Percentiles rank a stretch among this genome's conserved stretches.
phyloP scores from a whole-genome alignment of 1,139 yeast species.

The Yamadazyma atmosphaerica region DNA sequence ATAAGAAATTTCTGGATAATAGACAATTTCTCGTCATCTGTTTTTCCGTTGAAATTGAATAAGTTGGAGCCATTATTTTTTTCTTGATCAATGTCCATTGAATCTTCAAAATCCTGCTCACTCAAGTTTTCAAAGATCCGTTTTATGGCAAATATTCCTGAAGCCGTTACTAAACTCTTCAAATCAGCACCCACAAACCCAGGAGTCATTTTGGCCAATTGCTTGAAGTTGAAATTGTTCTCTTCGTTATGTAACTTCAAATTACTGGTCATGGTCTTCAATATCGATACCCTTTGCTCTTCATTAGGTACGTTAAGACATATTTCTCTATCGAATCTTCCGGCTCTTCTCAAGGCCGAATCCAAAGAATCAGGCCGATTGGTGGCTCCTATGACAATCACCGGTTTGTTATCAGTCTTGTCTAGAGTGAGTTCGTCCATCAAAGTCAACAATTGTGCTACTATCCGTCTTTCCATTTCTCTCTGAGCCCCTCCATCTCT shows the following conservation, averaged over 20 bases:
- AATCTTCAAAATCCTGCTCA: slow-evolving; percentile 36
- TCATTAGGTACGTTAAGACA: slow-evolving; percentile 90
- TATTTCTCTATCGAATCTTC: slow-evolving; percentile 50
- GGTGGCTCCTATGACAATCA: slow-evolving; percentile 53
- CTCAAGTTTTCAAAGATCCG: slow-evolving; percentile 66
- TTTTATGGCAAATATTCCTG: slow-evolving; percentile 93
- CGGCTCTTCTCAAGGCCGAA: slow-evolving; percentile 50
- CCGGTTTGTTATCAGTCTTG: slow-evolving; percentile 90
- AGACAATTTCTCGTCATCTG: slow-evolving; percentile 49
- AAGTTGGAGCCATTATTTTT: neutral
- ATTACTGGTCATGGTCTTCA: slow-evolving; percentile 67
- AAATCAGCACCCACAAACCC: slow-evolving; percentile 98
- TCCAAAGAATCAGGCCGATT: slow-evolving; percentile 51
- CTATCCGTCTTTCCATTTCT: slow-evolving; percentile 97
- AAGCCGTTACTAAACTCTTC: slow-evolving; percentile 90
- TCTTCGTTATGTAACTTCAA: slow-evolving; percentile 65
- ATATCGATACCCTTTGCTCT: slow-evolving; percentile 71
- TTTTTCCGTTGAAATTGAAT: slow-evolving; percentile 26
- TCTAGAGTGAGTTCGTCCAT: slow-evolving; percentile 90
- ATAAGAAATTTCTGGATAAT: slow-evolving; percentile 72
- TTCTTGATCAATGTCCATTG: slow-evolving; percentile 46
- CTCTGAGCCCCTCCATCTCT: slow-evolving; percentile 95
- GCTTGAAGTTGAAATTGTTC: slow-evolving; percentile 56
- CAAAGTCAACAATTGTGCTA: slow-evolving; percentile 89
- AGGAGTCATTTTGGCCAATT: slow-evolving; percentile 89